Evolutionary conservation across 1,284 basidiomycete genomes (phyloP), one percentile per base, ranked within the genome.

Genomic region (Farysia itapuensis): DNA sequence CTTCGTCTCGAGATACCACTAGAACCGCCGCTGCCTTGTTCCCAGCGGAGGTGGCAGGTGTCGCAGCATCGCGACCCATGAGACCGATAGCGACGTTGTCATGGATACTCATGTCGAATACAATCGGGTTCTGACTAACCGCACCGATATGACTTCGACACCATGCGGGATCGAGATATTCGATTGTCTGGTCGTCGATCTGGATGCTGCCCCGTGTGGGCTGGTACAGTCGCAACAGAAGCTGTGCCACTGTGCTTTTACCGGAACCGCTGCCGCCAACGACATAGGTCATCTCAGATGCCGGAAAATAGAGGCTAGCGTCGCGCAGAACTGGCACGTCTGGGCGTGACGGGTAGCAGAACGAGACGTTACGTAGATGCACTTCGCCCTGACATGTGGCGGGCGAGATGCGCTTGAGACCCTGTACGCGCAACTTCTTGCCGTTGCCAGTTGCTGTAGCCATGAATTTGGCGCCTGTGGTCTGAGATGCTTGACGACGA

Each of bases 261-360:
- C 93, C 92, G 1, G 86, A 88, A 2, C 93, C 92, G 2, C 88
- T 90, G 2, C 86, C 84, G 36, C 93, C 94, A 42, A 96, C 89
- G 66, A 97, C 86, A 78, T 91, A 96, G 0, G 93, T 95, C 16
- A 83, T 89, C 77, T 97, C 92, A 28, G 83, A 80, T 0, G 89
- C 83, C 1, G 91, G 88, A 35, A 98, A 83, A 81, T 80, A 70
- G 54, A 90, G 80, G 21, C 81, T 83, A 41, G 89, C 83, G 68
- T 85, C 79, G 22, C 79, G 68, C 19, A 92, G 81, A 12, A 85
- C 85, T 2, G 81, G 81, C 31, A 81, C 75, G 21, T 81, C 79
- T 1, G 86, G 84, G 9, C 90, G 85, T 1, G 90, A 86, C 0
- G 93, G 91, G 77, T 98, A 97, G 18, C 87, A 81, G 77, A 94